Conservation (phyloP, 2,329 filamentous ascomycete species). For the Teratosphaeria pseudoeucalypti region DNA sequence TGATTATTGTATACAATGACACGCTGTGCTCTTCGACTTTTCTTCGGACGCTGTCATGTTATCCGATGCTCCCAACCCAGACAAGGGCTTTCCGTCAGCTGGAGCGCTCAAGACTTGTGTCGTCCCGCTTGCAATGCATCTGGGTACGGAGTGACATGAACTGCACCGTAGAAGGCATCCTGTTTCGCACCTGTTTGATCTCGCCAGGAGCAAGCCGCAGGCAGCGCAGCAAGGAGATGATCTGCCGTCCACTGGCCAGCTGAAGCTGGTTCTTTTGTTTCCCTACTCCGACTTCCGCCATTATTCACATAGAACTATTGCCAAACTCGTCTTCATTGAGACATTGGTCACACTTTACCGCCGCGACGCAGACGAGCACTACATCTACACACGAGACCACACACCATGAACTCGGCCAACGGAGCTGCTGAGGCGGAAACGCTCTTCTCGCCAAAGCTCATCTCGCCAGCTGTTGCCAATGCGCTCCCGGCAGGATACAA, state of each 20-base stretch:
- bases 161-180: neutral
- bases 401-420: conserved; percentile 8
- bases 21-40: no score
- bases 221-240: neutral
- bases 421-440: conserved; percentile 19
- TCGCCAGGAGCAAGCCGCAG: neutral
- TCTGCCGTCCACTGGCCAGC: neutral
- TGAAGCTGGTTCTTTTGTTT: neutral
- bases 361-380: neutral
- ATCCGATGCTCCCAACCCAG: no score
- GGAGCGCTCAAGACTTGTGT: neutral
- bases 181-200: neutral
- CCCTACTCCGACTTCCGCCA: neutral
- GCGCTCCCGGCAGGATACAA: conserved; percentile 71
- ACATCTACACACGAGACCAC: neutral
- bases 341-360: neutral
- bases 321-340: neutral
- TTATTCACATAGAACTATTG: neutral
- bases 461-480: conserved; percentile 63
- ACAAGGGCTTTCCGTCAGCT: no score
- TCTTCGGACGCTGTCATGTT: no score
- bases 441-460: conserved; percentile 67
- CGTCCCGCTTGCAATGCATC: neutral
- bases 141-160: neutral
- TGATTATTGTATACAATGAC: no score